Evolutionary conservation across 1,284 basidiomycete species (phyloP).

Genomic region (Papiliotrema laurentii): DNA sequence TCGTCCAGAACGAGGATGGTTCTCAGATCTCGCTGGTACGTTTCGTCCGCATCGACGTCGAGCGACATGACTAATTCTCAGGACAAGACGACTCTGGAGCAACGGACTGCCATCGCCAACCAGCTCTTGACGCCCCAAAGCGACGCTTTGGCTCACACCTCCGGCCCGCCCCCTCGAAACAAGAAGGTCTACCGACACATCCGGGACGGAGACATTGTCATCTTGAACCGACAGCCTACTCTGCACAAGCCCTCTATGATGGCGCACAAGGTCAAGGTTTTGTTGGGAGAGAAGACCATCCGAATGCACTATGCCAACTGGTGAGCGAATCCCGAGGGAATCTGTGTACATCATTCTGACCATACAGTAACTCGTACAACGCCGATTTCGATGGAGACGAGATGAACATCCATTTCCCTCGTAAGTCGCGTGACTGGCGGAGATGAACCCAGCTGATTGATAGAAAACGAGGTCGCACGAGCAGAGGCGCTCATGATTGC

Average conservation of each 20-base stretch:
- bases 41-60: conserved; percentile 1
- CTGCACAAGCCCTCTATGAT: conserved; percentile 99
- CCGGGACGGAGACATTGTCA: conserved; percentile 89
- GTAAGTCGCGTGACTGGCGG: conserved; percentile 52
- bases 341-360: not conserved
- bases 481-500: conserved; percentile 92
- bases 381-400: conserved; percentile 99
- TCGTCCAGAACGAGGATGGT: conserved; percentile 95
- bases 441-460: conserved; percentile 73
- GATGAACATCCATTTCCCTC: conserved; percentile 99
- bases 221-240: conserved; percentile 97
- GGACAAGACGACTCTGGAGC: conserved; percentile 81
- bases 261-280: conserved; percentile 88
- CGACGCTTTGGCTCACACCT: conserved; percentile 54
- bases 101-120: conserved; percentile 94
- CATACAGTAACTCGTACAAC: conserved; percentile 88
- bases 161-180: conserved; percentile 68
- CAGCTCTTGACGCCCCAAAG: conserved; percentile 91
- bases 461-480: conserved; percentile 79
- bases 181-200: conserved; percentile 98
- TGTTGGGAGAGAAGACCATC: conserved; percentile 97
- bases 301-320: conserved; percentile 99
- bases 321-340: conserved; percentile 20
- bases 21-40: conserved; percentile 71
- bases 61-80: conserved; percentile 35